A percentile compares a stretch with the other conserved stretches of the same genome.
These are phyloP conservation scores for Suillus luteus DNA, from an alignment of 768 basidiomycete genomes.

Conservation along the genomic window DNA sequence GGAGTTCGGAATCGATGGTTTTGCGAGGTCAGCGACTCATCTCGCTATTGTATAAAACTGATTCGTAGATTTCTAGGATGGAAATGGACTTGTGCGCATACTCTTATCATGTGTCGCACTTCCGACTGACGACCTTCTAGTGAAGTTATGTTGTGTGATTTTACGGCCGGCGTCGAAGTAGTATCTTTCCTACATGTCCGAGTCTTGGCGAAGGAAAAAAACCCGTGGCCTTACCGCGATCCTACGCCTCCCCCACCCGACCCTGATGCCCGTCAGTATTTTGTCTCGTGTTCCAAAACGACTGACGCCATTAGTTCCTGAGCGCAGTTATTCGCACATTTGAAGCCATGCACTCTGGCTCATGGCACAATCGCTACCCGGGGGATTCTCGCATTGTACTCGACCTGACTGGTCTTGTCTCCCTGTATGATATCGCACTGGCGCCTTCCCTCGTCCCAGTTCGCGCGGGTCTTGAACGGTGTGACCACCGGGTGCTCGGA, in stretches of 20 bases:
- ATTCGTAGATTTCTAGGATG: conserved; percentile 36
- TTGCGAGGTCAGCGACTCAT: conserved; percentile 26
- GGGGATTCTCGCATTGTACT: conserved; percentile 30
- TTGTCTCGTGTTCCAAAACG: not conserved
- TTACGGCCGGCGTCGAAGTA: conserved; percentile 40
- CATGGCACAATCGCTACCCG: conserved; percentile 29
- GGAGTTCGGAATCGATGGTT: conserved; percentile 34
- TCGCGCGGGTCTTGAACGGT: conserved; percentile 20
- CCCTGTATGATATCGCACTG: conserved; percentile 31
- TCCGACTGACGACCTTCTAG: conserved; percentile 24
- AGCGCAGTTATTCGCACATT: not conserved
- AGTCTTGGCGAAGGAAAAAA: not conserved
- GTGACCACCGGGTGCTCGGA: conserved; percentile 22
- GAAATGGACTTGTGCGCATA: conserved; percentile 49
- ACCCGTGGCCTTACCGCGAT: not conserved
- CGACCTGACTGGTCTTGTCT: conserved; percentile 22
- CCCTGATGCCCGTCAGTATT: not conserved
- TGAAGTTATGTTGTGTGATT: conserved; percentile 52
- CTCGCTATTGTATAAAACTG: not conserved
- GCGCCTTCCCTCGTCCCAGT: conserved; percentile 21
- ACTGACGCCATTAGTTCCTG: not conserved
- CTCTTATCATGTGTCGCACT: not conserved
- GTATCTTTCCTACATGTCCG: conserved; percentile 42
- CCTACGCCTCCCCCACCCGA: not conserved
- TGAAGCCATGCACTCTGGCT: conserved; percentile 22